A percentile compares a stretch with the other conserved stretches of the same genome.
Conservation (phyloP, 257 asterid genomes). For the Misopates orontium region DNA sequence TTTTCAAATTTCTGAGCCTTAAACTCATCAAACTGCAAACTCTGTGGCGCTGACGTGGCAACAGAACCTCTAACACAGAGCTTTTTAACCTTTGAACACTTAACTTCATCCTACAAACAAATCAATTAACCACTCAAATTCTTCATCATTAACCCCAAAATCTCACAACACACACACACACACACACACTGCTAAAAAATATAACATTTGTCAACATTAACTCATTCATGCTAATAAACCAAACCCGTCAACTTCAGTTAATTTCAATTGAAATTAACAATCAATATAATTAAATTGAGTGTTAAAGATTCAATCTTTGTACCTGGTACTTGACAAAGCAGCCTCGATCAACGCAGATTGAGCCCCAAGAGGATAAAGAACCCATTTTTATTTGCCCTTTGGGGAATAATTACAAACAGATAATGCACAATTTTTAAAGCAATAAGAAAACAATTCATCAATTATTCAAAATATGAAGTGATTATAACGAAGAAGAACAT, state of each 20-base stretch:
- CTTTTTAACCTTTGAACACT: constrained; percentile 31
- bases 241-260: neutral
- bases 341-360: constrained; percentile 7
- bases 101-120: constrained; percentile 47
- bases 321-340: constrained; percentile 23
- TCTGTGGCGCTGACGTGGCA: constrained; percentile 44
- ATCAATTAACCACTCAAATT: neutral
- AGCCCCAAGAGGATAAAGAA: constrained; percentile 13
- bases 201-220: constrained; percentile 10
- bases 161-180: constrained; percentile 10
- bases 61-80: constrained; percentile 51
- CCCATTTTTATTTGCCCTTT: neutral
- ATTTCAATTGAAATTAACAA: neutral
- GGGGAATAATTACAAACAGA: no score
- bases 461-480: no score
- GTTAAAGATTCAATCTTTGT: neutral
- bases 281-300: no score
- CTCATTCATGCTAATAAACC: neutral
- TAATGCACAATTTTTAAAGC: no score
- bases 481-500: no score
- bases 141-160: neutral
- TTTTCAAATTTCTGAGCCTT: constrained; percentile 40
- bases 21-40: constrained; percentile 33
- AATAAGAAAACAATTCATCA: no score
- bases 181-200: constrained; percentile 6